phyloP scores from a whole-genome alignment of 495 filamentous ascomycete species.

The Terfezia claveryi region DNA sequence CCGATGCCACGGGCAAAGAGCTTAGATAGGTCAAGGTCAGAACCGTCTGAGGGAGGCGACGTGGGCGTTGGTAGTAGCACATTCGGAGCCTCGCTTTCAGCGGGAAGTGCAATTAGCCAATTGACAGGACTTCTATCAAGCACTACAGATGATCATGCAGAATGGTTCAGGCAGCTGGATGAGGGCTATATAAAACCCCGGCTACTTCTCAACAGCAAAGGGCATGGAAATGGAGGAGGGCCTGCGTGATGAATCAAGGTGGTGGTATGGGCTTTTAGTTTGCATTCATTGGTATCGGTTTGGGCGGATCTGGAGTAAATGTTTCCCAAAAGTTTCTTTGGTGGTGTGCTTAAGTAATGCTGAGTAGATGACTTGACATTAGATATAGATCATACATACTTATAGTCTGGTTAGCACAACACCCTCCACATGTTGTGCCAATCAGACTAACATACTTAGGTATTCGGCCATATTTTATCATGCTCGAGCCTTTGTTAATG shows the following conservation, averaged over 20 bases:
- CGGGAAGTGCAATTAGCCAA: constrained; percentile 38
- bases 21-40: constrained; percentile 10
- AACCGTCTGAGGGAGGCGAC: constrained; percentile 11
- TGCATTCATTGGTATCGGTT: no score
- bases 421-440: no score
- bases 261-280: background rate
- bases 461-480: no score
- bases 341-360: background rate
- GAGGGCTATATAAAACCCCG: constrained; percentile 87
- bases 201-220: constrained; percentile 54
- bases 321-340: no score
- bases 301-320: no score
- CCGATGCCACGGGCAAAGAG: constrained; percentile 1
- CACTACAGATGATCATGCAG: constrained; percentile 67
- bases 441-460: no score
- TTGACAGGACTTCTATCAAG: constrained; percentile 35
- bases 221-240: constrained; percentile 7
- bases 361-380: background rate
- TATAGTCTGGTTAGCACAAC: no score
- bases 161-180: constrained; percentile 80
- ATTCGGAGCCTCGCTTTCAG: constrained; percentile 17
- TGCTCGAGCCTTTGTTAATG: no score
- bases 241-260: background rate
- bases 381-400: background rate
- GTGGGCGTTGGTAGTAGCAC: constrained; percentile 20